Percentiles rank a stretch among this genome's conserved stretches.
Conservation (phyloP, 2,329 filamentous ascomycete species). For the Thermoascus crustaceus region DNA sequence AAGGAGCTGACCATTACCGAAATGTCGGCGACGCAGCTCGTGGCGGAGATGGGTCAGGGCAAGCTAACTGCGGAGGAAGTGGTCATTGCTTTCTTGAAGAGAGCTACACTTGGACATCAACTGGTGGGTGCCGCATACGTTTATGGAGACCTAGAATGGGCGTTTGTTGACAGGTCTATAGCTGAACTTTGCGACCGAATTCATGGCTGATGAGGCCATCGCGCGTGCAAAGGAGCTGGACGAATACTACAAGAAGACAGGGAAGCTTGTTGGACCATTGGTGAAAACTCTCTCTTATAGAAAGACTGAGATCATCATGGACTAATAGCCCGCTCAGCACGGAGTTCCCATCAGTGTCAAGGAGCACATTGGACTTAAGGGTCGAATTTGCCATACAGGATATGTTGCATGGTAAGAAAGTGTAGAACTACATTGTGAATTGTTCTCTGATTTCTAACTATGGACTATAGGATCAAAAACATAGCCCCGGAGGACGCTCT, state of each 20-base stretch:
- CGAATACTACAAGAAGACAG: constrained; percentile 22
- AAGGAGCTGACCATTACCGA: constrained; percentile 48
- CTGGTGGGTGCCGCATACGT: constrained; percentile 14
- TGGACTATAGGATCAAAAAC: constrained; percentile 24
- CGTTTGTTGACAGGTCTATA: constrained; percentile 5
- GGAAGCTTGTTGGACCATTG: constrained; percentile 42
- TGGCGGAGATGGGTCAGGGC: constrained; percentile 5
- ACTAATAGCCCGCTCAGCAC: constrained; percentile 23
- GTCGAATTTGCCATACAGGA: constrained; percentile 29
- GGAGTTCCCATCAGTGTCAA: constrained; percentile 52
- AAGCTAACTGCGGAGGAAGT: constrained; percentile 23
- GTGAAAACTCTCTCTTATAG: constrained; percentile 9
- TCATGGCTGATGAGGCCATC: constrained; percentile 29
- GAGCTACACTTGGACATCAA: constrained; percentile 26
- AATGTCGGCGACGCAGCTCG: constrained; percentile 22
- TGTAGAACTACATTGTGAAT: too few species aligned
- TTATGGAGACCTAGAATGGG: not conserved
- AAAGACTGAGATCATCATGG: not conserved
- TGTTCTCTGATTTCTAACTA: not conserved
- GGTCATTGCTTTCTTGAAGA: constrained; percentile 25
- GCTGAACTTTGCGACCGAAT: constrained; percentile 32
- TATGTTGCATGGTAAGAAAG: constrained; percentile 29
- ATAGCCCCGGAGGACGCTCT: constrained; percentile 28
- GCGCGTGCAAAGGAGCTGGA: constrained; percentile 25
- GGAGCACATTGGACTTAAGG: constrained; percentile 54